These are phyloP conservation scores for Podila horticola DNA, from an alignment of 192 early-diverging fungal genomes.

Conservation along the genomic window DNA sequence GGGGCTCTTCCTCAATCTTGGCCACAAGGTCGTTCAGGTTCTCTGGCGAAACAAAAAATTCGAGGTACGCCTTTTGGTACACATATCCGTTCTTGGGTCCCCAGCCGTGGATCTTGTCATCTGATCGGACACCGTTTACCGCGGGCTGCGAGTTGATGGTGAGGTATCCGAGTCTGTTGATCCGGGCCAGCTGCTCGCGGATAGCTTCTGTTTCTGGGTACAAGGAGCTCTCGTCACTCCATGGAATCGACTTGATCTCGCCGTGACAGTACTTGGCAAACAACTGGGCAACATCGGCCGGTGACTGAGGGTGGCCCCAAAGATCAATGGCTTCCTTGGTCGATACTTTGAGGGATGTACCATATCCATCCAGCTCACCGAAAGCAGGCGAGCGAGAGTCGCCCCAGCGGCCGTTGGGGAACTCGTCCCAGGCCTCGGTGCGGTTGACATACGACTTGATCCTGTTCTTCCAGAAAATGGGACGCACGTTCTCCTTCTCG, in stretches of 20 bases:
- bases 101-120: constrained; percentile 86
- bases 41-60: constrained; percentile 82
- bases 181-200: constrained; percentile 64
- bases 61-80: constrained; percentile 79
- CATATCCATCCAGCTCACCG: constrained; percentile 72
- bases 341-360: constrained; percentile 70
- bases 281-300: constrained; percentile 72
- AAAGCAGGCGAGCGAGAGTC: constrained; percentile 26
- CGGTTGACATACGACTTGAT: constrained; percentile 88
- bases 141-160: constrained; percentile 95
- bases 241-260: constrained; percentile 83
- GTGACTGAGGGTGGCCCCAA: constrained; percentile 77
- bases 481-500: constrained; percentile 91
- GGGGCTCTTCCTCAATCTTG: constrained; percentile 65
- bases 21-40: constrained; percentile 71
- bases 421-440: constrained; percentile 87
- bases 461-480: constrained; percentile 98
- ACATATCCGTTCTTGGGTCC: constrained; percentile 93
- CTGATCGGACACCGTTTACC: constrained; percentile 82
- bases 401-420: constrained; percentile 95
- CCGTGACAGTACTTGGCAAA: constrained; percentile 87
- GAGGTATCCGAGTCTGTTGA: constrained; percentile 84
- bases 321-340: constrained; percentile 69
- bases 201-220: constrained; percentile 75
- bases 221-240: constrained; percentile 78